phyloP scores from a whole-genome alignment of 2,329 filamentous ascomycete species.

The Sclerotinia minor region DNA sequence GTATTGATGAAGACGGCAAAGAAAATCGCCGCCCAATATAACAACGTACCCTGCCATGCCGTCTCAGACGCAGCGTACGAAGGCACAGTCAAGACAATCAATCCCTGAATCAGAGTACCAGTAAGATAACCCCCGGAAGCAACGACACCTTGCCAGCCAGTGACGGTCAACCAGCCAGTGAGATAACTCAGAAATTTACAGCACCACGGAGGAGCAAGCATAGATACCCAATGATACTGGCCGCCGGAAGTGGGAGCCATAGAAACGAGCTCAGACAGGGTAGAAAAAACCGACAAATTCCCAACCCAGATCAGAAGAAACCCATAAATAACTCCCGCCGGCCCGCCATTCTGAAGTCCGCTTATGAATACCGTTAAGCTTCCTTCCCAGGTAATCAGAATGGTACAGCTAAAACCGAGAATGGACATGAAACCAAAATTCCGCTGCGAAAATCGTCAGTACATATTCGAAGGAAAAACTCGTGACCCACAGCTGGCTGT shows the following conservation, averaged over 20 bases:
- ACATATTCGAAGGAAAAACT: neutral
- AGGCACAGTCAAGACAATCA: conserved; percentile 9
- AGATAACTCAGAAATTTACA: conserved; percentile 57
- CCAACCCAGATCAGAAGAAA: conserved; percentile 42
- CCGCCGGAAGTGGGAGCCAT: conserved; percentile 56
- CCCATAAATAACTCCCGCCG: conserved; percentile 45
- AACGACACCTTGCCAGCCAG: conserved; percentile 15
- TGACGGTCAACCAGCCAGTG: conserved; percentile 26
- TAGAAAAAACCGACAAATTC: conserved; percentile 28
- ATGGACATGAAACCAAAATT: conserved; percentile 46
- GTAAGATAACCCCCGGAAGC: conserved; percentile 16
- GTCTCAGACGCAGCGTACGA: neutral
- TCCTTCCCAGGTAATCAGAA: conserved; percentile 47
- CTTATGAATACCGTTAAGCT: conserved; percentile 9
- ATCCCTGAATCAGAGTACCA: conserved; percentile 7
- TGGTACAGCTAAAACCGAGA: conserved; percentile 46
- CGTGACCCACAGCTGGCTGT: too few relatives aligned
- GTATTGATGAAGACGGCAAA: conserved; percentile 47
- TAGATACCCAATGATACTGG: conserved; percentile 59
- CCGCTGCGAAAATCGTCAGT: conserved; percentile 31
- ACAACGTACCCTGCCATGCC: conserved; percentile 15
- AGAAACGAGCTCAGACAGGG: conserved; percentile 1
- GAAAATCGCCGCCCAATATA: conserved; percentile 18
- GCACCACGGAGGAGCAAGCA: conserved; percentile 49
- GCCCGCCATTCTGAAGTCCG: conserved; percentile 21